Percentiles rank a stretch among this genome's conserved stretches.
Conservation (phyloP, 2,329 filamentous ascomycete species). For the Boeremia lycopersici region DNA sequence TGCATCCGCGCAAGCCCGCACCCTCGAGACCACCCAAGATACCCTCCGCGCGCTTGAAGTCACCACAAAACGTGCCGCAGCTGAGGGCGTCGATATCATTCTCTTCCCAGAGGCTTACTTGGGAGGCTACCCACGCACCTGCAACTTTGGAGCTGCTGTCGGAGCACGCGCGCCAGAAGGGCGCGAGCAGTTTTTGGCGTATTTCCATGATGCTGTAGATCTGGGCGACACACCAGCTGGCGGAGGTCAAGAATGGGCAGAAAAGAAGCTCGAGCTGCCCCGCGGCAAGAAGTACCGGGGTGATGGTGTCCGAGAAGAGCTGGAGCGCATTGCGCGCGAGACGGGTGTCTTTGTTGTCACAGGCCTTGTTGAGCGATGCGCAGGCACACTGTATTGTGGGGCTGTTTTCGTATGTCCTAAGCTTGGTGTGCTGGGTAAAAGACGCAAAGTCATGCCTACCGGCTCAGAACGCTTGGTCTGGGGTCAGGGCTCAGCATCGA, state of each 20-base stretch:
- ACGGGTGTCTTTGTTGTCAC: constrained; percentile 83
- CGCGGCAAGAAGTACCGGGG: constrained; percentile 59
- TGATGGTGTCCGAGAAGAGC: constrained; percentile 77
- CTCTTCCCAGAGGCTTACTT: constrained; percentile 93
- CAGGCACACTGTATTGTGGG: constrained; percentile 82
- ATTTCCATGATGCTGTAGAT: constrained; percentile 81
- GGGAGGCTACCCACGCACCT: constrained; percentile 86
- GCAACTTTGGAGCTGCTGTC: constrained; percentile 75
- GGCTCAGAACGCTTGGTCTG: constrained; percentile 83
- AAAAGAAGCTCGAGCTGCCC: constrained; percentile 61
- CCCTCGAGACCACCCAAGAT: constrained; percentile 53
- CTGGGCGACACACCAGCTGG: constrained; percentile 78
- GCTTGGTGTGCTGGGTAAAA: constrained; percentile 77
- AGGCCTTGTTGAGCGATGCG: constrained; percentile 78
- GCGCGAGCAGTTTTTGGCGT: constrained; percentile 80
- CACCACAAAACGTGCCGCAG: constrained; percentile 69
- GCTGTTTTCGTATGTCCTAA: constrained; percentile 81
- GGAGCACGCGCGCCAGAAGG: constrained; percentile 72
- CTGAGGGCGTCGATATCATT: constrained; percentile 67
- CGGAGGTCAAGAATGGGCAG: constrained; percentile 74
- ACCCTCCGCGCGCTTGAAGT: constrained; percentile 71
- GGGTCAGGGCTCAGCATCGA: constrained; percentile 82
- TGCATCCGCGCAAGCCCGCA: constrained; percentile 57
- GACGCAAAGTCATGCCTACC: constrained; percentile 92
- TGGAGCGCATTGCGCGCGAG: constrained; percentile 77